Conservation (phyloP, 805 yeast genomes). For the Saturnispora dispora region DNA sequence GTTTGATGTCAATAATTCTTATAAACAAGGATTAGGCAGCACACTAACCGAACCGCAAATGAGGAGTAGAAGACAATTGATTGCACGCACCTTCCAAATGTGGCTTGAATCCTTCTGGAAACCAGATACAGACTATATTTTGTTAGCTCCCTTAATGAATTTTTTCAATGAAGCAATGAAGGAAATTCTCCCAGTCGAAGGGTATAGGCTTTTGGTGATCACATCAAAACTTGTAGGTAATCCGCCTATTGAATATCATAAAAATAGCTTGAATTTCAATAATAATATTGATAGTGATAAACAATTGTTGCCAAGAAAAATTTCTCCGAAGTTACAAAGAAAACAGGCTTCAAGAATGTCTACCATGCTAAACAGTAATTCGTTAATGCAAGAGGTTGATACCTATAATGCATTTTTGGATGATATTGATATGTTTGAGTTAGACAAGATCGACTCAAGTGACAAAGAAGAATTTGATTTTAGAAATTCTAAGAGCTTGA, state of each 20-base stretch:
- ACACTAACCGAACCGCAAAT: conserved; percentile 21
- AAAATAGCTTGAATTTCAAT: conserved; percentile 26
- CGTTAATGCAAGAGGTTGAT: conserved; percentile 22
- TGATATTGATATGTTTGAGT: conserved; percentile 27
- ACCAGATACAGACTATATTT: conserved; percentile 45
- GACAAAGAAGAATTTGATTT: conserved; percentile 6
- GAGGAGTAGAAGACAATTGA: conserved; percentile 55
- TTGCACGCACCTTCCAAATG: conserved; percentile 58
- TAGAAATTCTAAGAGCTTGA: conserved; percentile 21
- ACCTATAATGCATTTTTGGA: conserved; percentile 26
- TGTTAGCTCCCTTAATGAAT: conserved; percentile 62
- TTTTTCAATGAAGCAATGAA: conserved; percentile 73
- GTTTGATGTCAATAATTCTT: conserved; percentile 43
- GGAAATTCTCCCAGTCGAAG: conserved; percentile 53
- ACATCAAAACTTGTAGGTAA: conserved; percentile 51
- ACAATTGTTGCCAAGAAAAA: conserved; percentile 48
- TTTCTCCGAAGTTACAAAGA: conserved; percentile 29
- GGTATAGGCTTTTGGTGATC: conserved; percentile 50
- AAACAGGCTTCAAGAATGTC: conserved; percentile 24
- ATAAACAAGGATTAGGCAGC: conserved; percentile 19
- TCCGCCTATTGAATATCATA: conserved; percentile 39
- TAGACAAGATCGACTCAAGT: conserved; percentile 18
- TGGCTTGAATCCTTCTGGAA: conserved; percentile 95
- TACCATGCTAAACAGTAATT: conserved; percentile 11
- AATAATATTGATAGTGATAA: conserved; percentile 27